Conservation (phyloP, 1,284 basidiomycete genomes). For the Irpex rosettiformis region DNA sequence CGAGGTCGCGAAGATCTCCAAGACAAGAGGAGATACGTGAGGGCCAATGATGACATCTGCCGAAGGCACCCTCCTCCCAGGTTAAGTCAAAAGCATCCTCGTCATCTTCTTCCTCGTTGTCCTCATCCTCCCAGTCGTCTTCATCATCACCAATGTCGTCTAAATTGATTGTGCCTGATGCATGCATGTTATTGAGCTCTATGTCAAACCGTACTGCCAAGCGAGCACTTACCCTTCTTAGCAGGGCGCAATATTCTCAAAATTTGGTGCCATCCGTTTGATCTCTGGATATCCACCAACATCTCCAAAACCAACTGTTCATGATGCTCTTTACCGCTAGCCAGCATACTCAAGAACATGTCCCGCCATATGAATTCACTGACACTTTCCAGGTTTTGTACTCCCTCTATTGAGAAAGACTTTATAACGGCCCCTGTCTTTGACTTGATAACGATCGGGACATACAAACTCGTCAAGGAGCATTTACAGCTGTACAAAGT, state of each 20-base stretch:
- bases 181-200: no score
- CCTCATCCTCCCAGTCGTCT: slow-evolving; percentile 26
- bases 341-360: slow-evolving; percentile 51
- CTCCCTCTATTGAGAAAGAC: slow-evolving; percentile 47
- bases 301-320: slow-evolving; percentile 43
- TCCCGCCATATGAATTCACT: slow-evolving; percentile 69
- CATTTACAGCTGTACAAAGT: slow-evolving; percentile 43
- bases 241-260: slow-evolving; percentile 53
- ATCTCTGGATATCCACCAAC: slow-evolving; percentile 50
- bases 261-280: slow-evolving; percentile 46
- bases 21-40: slow-evolving; percentile 37
- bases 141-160: slow-evolving; percentile 22
- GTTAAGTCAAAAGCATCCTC: slow-evolving; percentile 23
- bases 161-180: not conserved
- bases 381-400: slow-evolving; percentile 43
- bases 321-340: slow-evolving; percentile 33
- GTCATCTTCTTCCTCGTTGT: slow-evolving; percentile 21
- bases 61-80: slow-evolving; percentile 17
- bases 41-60: slow-evolving; percentile 45
- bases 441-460: slow-evolving; percentile 41
- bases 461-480: slow-evolving; percentile 40
- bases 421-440: slow-evolving; percentile 43
- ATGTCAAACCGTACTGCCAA: not conserved
- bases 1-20: slow-evolving; percentile 36
- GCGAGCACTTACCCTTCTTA: slow-evolving; percentile 31